Base-by-base conservation (phyloP, 495 filamentous ascomycete species). In the Aspergillus cristatus region DNA sequence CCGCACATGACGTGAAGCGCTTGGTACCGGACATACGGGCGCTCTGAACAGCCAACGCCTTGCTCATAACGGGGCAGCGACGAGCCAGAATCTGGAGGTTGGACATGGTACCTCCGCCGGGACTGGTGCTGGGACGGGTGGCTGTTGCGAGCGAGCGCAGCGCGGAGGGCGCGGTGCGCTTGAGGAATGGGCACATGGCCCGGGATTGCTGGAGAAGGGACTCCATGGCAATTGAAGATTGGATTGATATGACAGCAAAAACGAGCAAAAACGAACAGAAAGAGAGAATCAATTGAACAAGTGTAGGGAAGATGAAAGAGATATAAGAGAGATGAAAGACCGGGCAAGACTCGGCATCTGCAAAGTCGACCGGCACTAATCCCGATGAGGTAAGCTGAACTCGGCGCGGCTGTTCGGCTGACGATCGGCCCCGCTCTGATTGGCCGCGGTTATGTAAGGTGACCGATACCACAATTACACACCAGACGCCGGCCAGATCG, bases 11-110 rank as follows among this genome's bases (percentile, higher is more conserved):
- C 42, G 62, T 63, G 43, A 68, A 70, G 12, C 62, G 54, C 58
- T 70, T 71, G 40, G 64, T 51, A 35, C 57, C 53, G 24, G 57
- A 54, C 47, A 69, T 57, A 35, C 75, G 74, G 42, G 79, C 77
- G 51, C 82, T 82, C 71, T 95, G 90, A 14, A 94, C 79, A 32
- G 86, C 85, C 50, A 98, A 73, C 30, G 91, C 91, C 70, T 95
- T 95, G 59, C 87, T 89, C 91, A 98, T 98, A 57, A 98, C 78
- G 40, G 91, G 91, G 78, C 91, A 98, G 50, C 91, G 86, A 52
- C 86, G 82, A 47, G 88, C 91, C 45, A 94, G 75, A 36, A 91
- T 77, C 71, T 96, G 93, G 46, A 98, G 76, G 65, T 96, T 97
- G 50, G 88, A 94, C 78, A 97, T 95, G 59, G 82, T 85, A 45